Evolutionary conservation across 306 rosid species (phyloP).

Genomic region (Ammopiptanthus mongolicus): DNA sequence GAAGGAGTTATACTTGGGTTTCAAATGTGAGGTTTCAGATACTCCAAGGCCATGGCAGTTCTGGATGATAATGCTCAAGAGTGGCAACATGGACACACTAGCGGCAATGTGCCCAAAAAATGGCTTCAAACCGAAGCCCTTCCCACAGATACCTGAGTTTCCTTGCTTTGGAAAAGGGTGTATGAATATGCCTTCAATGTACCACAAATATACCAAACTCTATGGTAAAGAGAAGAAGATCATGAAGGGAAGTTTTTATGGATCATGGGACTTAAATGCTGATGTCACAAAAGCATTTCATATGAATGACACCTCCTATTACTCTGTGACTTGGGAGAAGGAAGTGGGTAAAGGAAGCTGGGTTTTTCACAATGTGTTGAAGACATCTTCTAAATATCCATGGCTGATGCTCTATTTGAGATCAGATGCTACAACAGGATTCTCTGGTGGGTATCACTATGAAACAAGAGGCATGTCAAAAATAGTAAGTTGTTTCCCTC

Average conservation of each 20-base stretch:
- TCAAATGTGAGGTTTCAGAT: conserved; percentile 41
- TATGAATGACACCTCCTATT: conserved; percentile 35
- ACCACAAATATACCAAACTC: conserved; percentile 41
- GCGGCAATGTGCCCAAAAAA: conserved; percentile 53
- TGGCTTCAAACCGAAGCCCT: conserved; percentile 39
- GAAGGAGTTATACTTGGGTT: conserved; percentile 47
- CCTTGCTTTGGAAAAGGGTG: conserved; percentile 62
- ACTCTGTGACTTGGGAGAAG: conserved; percentile 50
- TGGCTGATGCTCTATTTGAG: conserved; percentile 64
- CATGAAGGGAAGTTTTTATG: conserved; percentile 45
- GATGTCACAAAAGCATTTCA: conserved; percentile 7
- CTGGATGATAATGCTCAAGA: conserved; percentile 70
- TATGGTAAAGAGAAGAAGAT: neutral
- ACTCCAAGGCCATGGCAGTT: conserved; percentile 52
- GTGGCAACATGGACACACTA: conserved; percentile 54
- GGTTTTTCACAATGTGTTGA: conserved; percentile 50
- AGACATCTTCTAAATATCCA: conserved; percentile 56
- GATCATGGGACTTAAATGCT: conserved; percentile 47
- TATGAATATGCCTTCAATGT: conserved; percentile 52
- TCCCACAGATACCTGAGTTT: conserved; percentile 28
- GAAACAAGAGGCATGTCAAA: conserved; percentile 54
- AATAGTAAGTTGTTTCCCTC: conserved; percentile 30
- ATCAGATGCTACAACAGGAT: conserved; percentile 51
- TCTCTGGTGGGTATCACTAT: conserved; percentile 57
- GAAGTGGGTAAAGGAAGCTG: conserved; percentile 46